These are phyloP conservation scores for Aspergillus baeticus DNA, from an alignment of 495 filamentous ascomycete genomes.

Conservation along the genomic window DNA sequence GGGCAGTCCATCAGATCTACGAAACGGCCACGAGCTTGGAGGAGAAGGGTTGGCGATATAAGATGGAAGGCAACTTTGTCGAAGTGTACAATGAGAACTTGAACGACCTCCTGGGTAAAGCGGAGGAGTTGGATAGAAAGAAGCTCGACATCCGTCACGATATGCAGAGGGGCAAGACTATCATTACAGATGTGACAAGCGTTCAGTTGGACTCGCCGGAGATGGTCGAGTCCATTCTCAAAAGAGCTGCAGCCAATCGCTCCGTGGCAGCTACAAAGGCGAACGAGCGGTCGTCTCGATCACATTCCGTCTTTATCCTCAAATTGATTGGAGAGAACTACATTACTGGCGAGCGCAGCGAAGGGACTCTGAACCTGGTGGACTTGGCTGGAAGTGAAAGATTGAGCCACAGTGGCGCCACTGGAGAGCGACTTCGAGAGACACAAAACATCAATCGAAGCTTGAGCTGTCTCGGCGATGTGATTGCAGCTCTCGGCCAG, in stretches of 20 bases:
- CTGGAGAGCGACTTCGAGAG: slow-evolving; percentile 84
- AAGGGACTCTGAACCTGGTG: slow-evolving; percentile 94
- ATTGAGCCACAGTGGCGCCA: slow-evolving; percentile 77
- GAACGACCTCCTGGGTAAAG: slow-evolving; percentile 82
- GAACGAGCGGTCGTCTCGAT: slow-evolving; percentile 90
- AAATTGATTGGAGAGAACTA: slow-evolving; percentile 79
- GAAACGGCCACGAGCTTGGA: slow-evolving; percentile 75
- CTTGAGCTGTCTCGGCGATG: slow-evolving; percentile 88
- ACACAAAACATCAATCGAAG: slow-evolving; percentile 97
- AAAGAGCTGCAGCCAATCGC: slow-evolving; percentile 75
- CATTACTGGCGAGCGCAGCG: slow-evolving; percentile 77
- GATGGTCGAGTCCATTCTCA: slow-evolving; percentile 76
- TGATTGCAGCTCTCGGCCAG: slow-evolving; percentile 85
- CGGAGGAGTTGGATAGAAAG: slow-evolving; percentile 76
- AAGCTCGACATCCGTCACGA: slow-evolving; percentile 94
- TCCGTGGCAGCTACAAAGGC: slow-evolving; percentile 94
- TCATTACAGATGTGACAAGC: slow-evolving; percentile 77
- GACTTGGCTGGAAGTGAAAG: slow-evolving; percentile 94
- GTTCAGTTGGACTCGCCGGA: slow-evolving; percentile 74
- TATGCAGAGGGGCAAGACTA: slow-evolving; percentile 73
- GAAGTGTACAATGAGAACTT: slow-evolving; percentile 99
- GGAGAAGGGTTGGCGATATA: slow-evolving; percentile 92
- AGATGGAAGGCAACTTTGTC: slow-evolving; percentile 93
- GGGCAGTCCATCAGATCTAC: slow-evolving; percentile 90
- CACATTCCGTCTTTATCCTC: slow-evolving; percentile 95